Percentiles rank a stretch among this genome's conserved stretches.
phyloP scores from a whole-genome alignment of 202 grass and related monocot species.

The Panicum hallii region DNA sequence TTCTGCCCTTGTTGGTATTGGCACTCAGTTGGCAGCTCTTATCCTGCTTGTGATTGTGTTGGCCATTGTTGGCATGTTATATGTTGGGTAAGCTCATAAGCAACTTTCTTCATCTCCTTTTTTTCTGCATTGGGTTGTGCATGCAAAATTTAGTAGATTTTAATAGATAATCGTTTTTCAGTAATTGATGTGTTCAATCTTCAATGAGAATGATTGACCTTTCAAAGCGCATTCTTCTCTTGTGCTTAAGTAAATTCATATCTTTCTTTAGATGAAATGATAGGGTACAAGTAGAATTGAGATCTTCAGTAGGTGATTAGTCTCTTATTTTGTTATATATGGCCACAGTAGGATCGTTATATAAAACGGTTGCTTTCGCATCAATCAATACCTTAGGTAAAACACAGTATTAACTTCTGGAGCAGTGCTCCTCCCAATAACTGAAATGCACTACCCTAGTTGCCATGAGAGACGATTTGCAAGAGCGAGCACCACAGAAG shows the following conservation, averaged over 20 bases:
- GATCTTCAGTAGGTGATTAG: not conserved
- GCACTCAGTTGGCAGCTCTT: constrained; percentile 81
- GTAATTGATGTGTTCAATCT: constrained; percentile 27
- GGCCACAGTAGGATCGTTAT: not conserved
- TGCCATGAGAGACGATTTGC: constrained; percentile 1
- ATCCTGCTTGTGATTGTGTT: constrained; percentile 91
- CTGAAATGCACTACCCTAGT: constrained; percentile 11
- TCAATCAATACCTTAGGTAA: not conserved
- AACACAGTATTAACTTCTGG: not conserved
- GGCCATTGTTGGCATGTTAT: constrained; percentile 95
- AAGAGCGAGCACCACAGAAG: not conserved
- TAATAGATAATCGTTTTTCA: constrained; percentile 18
- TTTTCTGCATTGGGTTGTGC: constrained; percentile 26
- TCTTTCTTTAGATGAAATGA: constrained; percentile 5
- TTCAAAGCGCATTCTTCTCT: not conserved
- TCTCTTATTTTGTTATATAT: constrained; percentile 11
- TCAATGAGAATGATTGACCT: constrained; percentile 27
- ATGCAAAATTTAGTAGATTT: constrained; percentile 13
- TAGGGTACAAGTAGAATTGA: not conserved
- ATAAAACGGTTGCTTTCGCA: constrained; percentile 23
- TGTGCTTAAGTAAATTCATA: constrained; percentile 1
- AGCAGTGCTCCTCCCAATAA: not conserved
- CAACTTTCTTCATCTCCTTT: not conserved
- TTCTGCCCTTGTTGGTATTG: constrained; percentile 92
- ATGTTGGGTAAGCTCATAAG: constrained; percentile 76